Conservation (phyloP, 2,329 filamentous ascomycete genomes). For the Emydomyces testavorans region DNA sequence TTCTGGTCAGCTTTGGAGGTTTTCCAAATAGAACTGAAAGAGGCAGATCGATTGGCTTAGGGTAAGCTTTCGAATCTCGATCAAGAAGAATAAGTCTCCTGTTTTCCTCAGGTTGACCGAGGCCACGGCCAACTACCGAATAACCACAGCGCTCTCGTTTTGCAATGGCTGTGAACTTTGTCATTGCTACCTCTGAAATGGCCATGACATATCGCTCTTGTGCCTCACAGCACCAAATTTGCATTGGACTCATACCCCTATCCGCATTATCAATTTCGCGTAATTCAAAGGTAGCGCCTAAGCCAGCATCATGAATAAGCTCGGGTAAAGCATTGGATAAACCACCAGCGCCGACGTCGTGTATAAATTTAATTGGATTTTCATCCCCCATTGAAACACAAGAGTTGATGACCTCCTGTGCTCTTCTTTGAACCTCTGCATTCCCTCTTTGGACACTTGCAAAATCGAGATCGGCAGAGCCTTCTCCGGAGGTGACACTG, state of each 20-base stretch:
- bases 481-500: slow-evolving; percentile 76
- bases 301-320: slow-evolving; percentile 80
- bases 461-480: slow-evolving; percentile 86
- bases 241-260: slow-evolving; percentile 81
- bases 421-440: slow-evolving; percentile 86
- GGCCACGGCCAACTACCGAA: slow-evolving; percentile 75
- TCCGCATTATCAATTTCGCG: slow-evolving; percentile 86
- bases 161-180: slow-evolving; percentile 56
- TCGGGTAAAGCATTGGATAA: slow-evolving; percentile 76
- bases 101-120: slow-evolving; percentile 51
- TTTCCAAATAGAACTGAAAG: slow-evolving; percentile 84
- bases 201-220: slow-evolving; percentile 93
- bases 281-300: slow-evolving; percentile 87
- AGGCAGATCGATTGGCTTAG: slow-evolving; percentile 74
- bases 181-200: slow-evolving; percentile 68
- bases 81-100: slow-evolving; percentile 71
- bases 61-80: slow-evolving; percentile 60
- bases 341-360: slow-evolving; percentile 92
- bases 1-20: slow-evolving; percentile 66
- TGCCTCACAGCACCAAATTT: slow-evolving; percentile 96
- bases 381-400: slow-evolving; percentile 72
- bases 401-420: slow-evolving; percentile 95
- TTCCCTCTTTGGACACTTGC: slow-evolving; percentile 95
- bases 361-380: slow-evolving; percentile 91
- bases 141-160: slow-evolving; percentile 82